phyloP scores from a whole-genome alignment of 805 yeast genomes.

The Saturnispora serradocipensis region DNA sequence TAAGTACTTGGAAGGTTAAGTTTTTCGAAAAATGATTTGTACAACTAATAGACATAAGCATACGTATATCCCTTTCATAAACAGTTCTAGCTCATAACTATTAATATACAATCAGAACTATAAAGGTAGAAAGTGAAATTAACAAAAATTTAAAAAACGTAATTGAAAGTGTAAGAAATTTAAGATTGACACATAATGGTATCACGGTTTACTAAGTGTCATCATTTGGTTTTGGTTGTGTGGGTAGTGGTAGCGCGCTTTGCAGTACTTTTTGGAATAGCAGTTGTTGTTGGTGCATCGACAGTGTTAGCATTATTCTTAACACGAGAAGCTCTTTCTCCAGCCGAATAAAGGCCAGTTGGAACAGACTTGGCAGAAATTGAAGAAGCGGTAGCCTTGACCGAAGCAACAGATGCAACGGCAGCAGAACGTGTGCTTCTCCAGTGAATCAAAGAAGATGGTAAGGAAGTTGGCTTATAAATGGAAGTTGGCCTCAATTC shows the following conservation, averaged over 20 bases:
- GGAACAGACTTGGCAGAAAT: constrained; percentile 6
- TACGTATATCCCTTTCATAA: background rate
- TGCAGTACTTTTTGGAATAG: background rate
- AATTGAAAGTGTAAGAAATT: background rate
- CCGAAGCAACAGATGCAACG: constrained; percentile 3
- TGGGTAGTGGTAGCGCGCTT: background rate
- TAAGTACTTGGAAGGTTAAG: constrained; percentile 43
- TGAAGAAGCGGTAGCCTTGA: constrained; percentile 3
- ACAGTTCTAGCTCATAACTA: background rate
- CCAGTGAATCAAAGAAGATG: constrained; percentile 10
- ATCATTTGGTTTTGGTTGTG: background rate
- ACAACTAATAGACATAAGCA: background rate
- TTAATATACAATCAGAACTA: background rate
- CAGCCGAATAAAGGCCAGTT: background rate
- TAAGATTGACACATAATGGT: background rate
- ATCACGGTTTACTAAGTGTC: background rate
- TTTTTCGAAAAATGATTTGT: constrained; percentile 23
- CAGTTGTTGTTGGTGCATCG: background rate
- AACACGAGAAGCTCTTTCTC: constrained; percentile 2
- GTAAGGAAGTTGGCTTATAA: constrained; percentile 11
- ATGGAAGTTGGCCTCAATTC: constrained; percentile 13
- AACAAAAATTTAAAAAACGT: background rate
- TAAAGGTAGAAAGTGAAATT: background rate
- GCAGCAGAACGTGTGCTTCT: constrained; percentile 6
- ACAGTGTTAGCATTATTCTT: constrained; percentile 5